Base-by-base conservation (phyloP, 352 stramenopile genomes). In the Phytophthora pinifolia region DNA sequence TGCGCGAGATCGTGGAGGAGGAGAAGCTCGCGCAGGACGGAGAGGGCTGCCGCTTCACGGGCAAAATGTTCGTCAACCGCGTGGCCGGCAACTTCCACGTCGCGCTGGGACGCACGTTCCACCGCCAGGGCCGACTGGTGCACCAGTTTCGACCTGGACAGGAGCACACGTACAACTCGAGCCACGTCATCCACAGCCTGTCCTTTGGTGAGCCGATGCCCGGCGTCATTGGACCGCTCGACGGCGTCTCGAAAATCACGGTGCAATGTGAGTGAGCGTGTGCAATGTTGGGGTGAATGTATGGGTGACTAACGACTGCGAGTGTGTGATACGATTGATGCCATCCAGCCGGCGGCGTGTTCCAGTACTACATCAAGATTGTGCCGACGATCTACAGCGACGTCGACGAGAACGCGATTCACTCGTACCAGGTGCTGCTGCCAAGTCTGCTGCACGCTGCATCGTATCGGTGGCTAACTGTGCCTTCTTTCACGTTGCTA, bases 341-440 rank as follows among this genome's bases (percentile, higher is more conserved):
- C n/a, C 12, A 22, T 67, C 6, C 44, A 94, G 83, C 54, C 29
- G 83, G 83, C 10, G 83, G 77, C 13, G 79, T 92, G 49, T 92
- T 90, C 59, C 82, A 94, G 70, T 94, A 94, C 69, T 91, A 89
- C 55, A 86, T 94, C 70, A 94, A 94, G 68, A 83, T 94, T 39
- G 83, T 94, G 45, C 84, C 84, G 17, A 94, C 84, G 20, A 88
- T 94, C 54, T 94, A 89, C 70, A 85, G 76, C 57, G 81, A 92
- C 42, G 82, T 85, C 17, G 75, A 80, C 50, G 70, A 79, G 9
- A 63, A 67, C 12, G 64, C 70, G 3, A 78, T 84, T 17, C 62
- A 80, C 44, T 91, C 80, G 58, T 92, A 92, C 58, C 84, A 88
- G 67, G 74, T 85, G 15, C 38, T 42, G 59, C 14, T 48, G 14